phyloP scores from a whole-genome alignment of 2,329 filamentous ascomycete genomes.

The Westerdykella aurantiaca region DNA sequence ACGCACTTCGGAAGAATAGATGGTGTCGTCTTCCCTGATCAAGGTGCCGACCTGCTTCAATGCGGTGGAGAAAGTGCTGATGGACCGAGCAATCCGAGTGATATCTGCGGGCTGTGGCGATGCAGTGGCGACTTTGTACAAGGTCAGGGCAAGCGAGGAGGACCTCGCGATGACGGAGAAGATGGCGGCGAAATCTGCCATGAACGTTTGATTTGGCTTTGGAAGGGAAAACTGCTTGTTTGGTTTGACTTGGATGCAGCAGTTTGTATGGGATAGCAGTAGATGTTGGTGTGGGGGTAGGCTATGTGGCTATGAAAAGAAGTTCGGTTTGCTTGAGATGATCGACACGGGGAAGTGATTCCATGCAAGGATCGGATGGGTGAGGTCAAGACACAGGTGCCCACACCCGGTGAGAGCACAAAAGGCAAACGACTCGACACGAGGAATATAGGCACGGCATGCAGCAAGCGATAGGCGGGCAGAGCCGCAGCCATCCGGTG shows the following conservation, averaged over 20 bases:
- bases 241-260: neutral
- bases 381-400: neutral
- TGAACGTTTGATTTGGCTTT: slow-evolving; percentile 7
- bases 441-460: too few species aligned
- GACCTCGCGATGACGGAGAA: slow-evolving; percentile 30
- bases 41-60: slow-evolving; percentile 36
- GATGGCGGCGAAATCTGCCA: slow-evolving; percentile 34
- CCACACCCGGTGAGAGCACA: too few species aligned
- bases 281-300: neutral
- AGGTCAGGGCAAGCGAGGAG: slow-evolving; percentile 28
- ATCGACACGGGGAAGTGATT: neutral
- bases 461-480: too few species aligned
- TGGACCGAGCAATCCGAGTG: slow-evolving; percentile 25
- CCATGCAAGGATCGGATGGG: neutral
- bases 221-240: neutral
- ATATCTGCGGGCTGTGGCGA: slow-evolving; percentile 22
- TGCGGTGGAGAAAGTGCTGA: slow-evolving; percentile 32
- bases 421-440: too few species aligned
- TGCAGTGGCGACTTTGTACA: slow-evolving; percentile 29
- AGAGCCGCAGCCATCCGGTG: too few species aligned
- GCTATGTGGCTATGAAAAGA: neutral
- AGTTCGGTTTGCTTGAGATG: neutral
- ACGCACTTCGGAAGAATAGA: slow-evolving; percentile 34
- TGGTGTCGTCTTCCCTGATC: slow-evolving; percentile 34
- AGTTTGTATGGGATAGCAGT: neutral